Conservation (phyloP, 2,329 filamentous ascomycete species). For the Aspergillus neotritici region DNA sequence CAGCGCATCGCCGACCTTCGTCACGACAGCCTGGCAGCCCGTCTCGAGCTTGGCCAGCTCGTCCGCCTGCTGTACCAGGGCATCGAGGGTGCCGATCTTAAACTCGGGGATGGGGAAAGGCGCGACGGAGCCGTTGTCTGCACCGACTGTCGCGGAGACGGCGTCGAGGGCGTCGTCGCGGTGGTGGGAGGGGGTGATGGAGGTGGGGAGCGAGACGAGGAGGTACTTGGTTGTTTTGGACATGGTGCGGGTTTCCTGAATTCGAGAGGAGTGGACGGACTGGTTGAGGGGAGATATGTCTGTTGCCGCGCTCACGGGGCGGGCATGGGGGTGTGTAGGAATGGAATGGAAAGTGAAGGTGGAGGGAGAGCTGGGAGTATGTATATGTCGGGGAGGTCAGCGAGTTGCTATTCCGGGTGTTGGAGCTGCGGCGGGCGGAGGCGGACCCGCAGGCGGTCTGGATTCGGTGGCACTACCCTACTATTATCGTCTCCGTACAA, state of each 20-base stretch:
- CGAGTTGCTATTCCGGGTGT: background rate
- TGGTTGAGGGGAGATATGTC: slow-evolving; percentile 38
- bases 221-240: slow-evolving; percentile 61
- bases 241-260: slow-evolving; percentile 26
- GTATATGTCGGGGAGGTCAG: background rate
- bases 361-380: background rate
- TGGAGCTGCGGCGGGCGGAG: too few species aligned
- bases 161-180: slow-evolving; percentile 74
- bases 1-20: slow-evolving; percentile 83
- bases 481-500: too few species aligned
- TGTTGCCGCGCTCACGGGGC: slow-evolving; percentile 26
- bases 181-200: slow-evolving; percentile 75
- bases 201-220: slow-evolving; percentile 82
- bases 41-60: slow-evolving; percentile 83
- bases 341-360: slow-evolving; percentile 1
- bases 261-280: background rate
- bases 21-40: slow-evolving; percentile 73
- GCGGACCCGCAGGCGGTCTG: too few species aligned
- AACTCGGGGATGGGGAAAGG: slow-evolving; percentile 85
- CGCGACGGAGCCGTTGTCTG: slow-evolving; percentile 68
- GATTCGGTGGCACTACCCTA: too few species aligned
- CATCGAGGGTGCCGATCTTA: slow-evolving; percentile 96
- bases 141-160: slow-evolving; percentile 64
- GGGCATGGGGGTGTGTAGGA: slow-evolving; percentile 15
- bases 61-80: slow-evolving; percentile 91